Percentiles rank a stretch among this genome's conserved stretches.
Evolutionary conservation across 352 stramenopile species (phyloP).

Genomic region (Globisporangium perplexum): DNA sequence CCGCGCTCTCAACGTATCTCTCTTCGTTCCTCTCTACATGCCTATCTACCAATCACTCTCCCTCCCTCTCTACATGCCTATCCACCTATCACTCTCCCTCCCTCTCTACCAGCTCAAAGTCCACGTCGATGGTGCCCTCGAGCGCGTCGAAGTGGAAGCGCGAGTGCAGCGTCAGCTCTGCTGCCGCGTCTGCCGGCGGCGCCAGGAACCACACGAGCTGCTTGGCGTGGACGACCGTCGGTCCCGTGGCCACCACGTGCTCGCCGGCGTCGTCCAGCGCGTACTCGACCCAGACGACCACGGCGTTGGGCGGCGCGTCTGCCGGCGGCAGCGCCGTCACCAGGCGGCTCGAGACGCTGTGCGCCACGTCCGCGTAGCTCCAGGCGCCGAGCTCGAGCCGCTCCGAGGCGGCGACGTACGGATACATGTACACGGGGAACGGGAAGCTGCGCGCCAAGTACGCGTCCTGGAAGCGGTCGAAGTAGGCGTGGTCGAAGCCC

Average conservation of each 20-base stretch:
- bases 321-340: slow-evolving; percentile 12
- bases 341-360: slow-evolving; percentile 24
- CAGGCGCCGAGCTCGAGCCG: slow-evolving; percentile 43
- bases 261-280: slow-evolving; percentile 32
- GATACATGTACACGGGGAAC: slow-evolving; percentile 81
- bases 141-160: slow-evolving; percentile 48
- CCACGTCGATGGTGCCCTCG: slow-evolving; percentile 52
- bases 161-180: slow-evolving; percentile 11
- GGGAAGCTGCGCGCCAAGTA: slow-evolving; percentile 75
- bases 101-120: slow-evolving; percentile 24
- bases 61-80: too few species aligned
- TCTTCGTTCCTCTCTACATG: too few species aligned
- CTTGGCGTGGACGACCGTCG: slow-evolving; percentile 56
- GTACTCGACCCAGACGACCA: slow-evolving; percentile 78
- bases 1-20: too few species aligned
- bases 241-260: slow-evolving; percentile 48
- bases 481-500: slow-evolving; percentile 66
- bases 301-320: slow-evolving; percentile 31
- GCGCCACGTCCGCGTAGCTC: slow-evolving; percentile 33
- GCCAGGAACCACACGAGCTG: slow-evolving; percentile 70
- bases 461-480: slow-evolving; percentile 65
- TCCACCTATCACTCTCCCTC: neutral
- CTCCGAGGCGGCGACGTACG: slow-evolving; percentile 31
- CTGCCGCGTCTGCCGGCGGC: neutral
- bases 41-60: too few species aligned